phyloP scores from a whole-genome alignment of 345 rosid genomes.

The Rhodamnia argentea region DNA sequence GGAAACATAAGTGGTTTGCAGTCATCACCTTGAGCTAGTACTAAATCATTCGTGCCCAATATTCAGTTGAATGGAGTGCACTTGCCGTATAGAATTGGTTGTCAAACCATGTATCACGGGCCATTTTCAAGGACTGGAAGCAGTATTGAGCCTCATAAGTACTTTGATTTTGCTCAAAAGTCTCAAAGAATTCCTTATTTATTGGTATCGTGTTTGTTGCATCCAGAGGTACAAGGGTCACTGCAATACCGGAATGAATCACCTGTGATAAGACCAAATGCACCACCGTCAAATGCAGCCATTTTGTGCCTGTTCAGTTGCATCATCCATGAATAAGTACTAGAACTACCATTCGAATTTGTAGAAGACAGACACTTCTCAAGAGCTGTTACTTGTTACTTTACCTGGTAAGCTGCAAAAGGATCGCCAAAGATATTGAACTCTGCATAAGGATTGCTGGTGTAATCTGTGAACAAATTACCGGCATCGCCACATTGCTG shows the following conservation, averaged over 20 bases:
- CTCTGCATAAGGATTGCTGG: constrained; percentile 84
- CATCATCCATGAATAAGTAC: neutral
- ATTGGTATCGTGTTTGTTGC: constrained; percentile 85
- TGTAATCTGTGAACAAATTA: constrained; percentile 56
- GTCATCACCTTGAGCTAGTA: neutral
- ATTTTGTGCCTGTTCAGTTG: neutral
- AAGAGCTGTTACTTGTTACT: neutral
- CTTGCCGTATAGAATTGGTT: constrained; percentile 46
- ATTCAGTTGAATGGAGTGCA: neutral
- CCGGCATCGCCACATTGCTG: constrained; percentile 61
- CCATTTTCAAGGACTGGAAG: constrained; percentile 65
- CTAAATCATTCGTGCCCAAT: neutral
- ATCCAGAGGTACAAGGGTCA: constrained; percentile 79
- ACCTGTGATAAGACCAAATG: constrained; percentile 28
- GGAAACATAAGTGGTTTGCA: neutral
- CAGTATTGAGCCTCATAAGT: constrained; percentile 79
- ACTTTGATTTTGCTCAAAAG: constrained; percentile 43
- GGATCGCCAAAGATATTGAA: constrained; percentile 84
- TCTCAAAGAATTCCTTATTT: constrained; percentile 38
- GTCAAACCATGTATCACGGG: constrained; percentile 63
- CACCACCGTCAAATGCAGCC: neutral
- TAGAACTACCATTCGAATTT: neutral
- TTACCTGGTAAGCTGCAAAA: constrained; percentile 83
- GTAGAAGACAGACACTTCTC: neutral
- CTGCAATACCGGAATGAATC: constrained; percentile 75